Evolutionary conservation across 805 yeast genomes (phyloP).

Genomic region (Candida nemodendra): DNA sequence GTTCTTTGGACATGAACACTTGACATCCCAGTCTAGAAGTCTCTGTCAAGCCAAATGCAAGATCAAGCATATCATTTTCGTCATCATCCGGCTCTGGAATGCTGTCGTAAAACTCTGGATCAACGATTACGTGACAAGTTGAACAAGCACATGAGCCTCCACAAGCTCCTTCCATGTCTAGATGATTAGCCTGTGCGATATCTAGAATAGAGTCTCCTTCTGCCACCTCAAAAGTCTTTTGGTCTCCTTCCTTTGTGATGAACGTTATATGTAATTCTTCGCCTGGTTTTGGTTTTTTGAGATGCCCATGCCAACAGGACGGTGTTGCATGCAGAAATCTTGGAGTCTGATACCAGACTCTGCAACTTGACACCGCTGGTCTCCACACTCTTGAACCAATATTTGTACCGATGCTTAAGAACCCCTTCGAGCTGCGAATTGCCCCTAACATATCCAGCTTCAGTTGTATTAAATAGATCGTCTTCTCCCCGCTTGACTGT

Average conservation of each 20-base stretch:
- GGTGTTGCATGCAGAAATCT: conserved; percentile 20
- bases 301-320: conserved; percentile 66
- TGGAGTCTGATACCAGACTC: not conserved
- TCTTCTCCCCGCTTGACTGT: no score
- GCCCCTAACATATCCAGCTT: no score
- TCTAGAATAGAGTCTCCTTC: conserved; percentile 92
- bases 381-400: no score
- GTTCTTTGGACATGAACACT: conserved; percentile 80
- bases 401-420: no score
- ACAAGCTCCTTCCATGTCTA: conserved; percentile 98
- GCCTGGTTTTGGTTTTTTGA: conserved; percentile 89
- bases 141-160: conserved; percentile 99
- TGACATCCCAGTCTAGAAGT: conserved; percentile 97
- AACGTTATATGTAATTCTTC: conserved; percentile 87
- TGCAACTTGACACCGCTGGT: no score
- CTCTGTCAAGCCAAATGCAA: conserved; percentile 96
- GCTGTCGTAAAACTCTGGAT: conserved; percentile 88
- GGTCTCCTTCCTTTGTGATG: conserved; percentile 88
- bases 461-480: no score
- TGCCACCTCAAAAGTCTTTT: conserved; percentile 76
- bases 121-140: conserved; percentile 95
- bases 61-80: conserved; percentile 96
- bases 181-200: conserved; percentile 88
- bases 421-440: no score
- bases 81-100: conserved; percentile 96